Conservation (phyloP, 116 monocot species). For the Cymodocea nodosa region DNA sequence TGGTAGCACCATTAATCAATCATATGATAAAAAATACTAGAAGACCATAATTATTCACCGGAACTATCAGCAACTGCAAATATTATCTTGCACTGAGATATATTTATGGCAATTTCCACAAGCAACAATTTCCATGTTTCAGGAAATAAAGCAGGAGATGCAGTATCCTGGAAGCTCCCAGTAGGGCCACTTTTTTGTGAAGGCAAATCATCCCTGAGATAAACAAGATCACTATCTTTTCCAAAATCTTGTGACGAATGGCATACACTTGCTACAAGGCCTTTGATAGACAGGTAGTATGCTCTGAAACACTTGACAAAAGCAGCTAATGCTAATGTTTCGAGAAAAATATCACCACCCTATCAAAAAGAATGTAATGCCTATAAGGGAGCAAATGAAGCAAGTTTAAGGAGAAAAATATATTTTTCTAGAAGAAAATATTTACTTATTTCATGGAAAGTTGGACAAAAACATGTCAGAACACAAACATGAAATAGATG, state of each 20-base stretch:
- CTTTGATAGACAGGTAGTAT: conserved; percentile 25
- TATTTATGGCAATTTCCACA: conserved; percentile 19
- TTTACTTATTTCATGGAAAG: neutral
- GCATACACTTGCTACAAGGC: conserved; percentile 3
- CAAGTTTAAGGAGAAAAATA: neutral
- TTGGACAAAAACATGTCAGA: neutral
- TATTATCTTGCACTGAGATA: conserved; percentile 41
- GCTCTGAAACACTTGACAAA: conserved; percentile 34
- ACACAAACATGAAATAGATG: neutral
- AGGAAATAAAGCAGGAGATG: neutral
- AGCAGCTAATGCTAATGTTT: conserved; percentile 42
- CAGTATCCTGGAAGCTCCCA: neutral
- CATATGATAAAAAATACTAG: neutral
- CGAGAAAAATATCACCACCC: conserved; percentile 66
- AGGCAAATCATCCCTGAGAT: conserved; percentile 9
- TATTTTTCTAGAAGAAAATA: neutral
- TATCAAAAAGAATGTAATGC: conserved; percentile 20
- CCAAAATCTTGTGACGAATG: conserved; percentile 8
- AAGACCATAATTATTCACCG: conserved; percentile 32
- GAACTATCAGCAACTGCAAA: conserved; percentile 37
- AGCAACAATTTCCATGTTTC: conserved; percentile 2
- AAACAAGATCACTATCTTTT: neutral
- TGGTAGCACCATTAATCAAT: neutral
- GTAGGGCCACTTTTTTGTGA: conserved; percentile 5
- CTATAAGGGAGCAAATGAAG: conserved; percentile 1